Evolutionary conservation across 2,329 filamentous ascomycete genomes (phyloP), one percentile per base, ranked within the genome.

Genomic region (Cercospora sp.): DNA sequence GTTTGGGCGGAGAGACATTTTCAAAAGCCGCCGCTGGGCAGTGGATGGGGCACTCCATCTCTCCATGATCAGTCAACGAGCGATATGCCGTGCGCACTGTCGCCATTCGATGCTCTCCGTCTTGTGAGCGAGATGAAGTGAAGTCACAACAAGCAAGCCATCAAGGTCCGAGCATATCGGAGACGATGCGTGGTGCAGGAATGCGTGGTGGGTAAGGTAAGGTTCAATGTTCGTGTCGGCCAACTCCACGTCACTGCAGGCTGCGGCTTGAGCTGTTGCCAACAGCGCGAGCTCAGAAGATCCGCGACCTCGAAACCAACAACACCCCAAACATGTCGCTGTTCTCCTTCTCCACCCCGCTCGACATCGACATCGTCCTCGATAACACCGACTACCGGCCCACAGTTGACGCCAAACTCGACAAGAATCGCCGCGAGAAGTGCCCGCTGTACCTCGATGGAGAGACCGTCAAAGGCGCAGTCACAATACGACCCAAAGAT

Each of bases 321-420:
- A 18, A 28, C 40, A 21, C 45, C 24, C 37, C 40, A 64, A 64
- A 51, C 61, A 97, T 98, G 95, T 96, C 95, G 75, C 97, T 97
- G 84, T 96, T 97, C 85, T 83, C 82, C 79, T 99, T 98, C 85
- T 94, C 94, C 75, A 97, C 94, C 69, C 95, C 95, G 65, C 92
- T 99, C 82, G 95, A 99, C 82, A 99, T 99, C 84, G 95, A 99
- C 84, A 91, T 99, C 79, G 93, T 98, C 76, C 92, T 99, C 75
- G 93, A 97, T 77, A 93, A 97, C 83, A 89, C 90, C 80, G 95
- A 98, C 83, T 92, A 97, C 76, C 91, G 95, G 77, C 89, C 93
- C 76, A 97, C 95, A 83, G 93, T 99, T 72, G 95, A 99, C 79
- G 92, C 97, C 83, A 97, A 97, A 87, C 91, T 97, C 74, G 95